Evolutionary conservation across 2,329 filamentous ascomycete genomes (phyloP), one percentile per base, ranked within the genome.

Genomic region (Stagonosporopsis vannaccii): DNA sequence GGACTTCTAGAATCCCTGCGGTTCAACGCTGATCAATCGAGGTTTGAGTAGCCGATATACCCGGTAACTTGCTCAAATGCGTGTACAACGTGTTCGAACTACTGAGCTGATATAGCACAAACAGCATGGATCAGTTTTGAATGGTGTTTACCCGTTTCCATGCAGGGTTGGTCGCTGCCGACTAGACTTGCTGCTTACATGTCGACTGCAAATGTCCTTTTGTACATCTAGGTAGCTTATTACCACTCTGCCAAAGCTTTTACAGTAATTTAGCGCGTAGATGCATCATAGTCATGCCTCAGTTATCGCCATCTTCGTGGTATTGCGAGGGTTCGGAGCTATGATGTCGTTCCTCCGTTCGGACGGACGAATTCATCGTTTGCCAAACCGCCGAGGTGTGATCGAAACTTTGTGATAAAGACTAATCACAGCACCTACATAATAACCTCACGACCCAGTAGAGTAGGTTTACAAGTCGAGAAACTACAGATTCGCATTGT

Each of bases 331-430:
- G 30, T 54, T 54, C 52, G 46, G 52, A 40, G 28, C 19, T 41
- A 50, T 36, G 40, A 41, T 13, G 41, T 20, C 15, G 37, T 25
- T 48, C 28, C 35, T 50, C 46, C 52, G 46, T 15, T 15, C 52
- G 46, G 52, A 51, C 52, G 46, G 52, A 51, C 46, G 41, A 36
- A 50, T 46, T 20, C 35, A 28, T 47, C 20, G 6, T 44, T 40
- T 33, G 32, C 26, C 32, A 49, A 48, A 30, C 36, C 41, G 53
- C 47, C 53, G 41, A 46, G 48, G 28, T n/a, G 32, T 32, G 4
- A 42, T 56, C 15, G 19, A 46, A 3, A 39, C 17, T 28, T 23
- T 20, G 32, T n/a, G 47, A 56, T 33, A 46, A 56, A 47, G 42
- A 46, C 47, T 41, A 22, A 41, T 28, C 17, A 25, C 15, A 1